Percentiles rank a stretch among this genome's conserved stretches.
Conservation (phyloP, 805 yeast species). For the Torulaspora delbrueckii region DNA sequence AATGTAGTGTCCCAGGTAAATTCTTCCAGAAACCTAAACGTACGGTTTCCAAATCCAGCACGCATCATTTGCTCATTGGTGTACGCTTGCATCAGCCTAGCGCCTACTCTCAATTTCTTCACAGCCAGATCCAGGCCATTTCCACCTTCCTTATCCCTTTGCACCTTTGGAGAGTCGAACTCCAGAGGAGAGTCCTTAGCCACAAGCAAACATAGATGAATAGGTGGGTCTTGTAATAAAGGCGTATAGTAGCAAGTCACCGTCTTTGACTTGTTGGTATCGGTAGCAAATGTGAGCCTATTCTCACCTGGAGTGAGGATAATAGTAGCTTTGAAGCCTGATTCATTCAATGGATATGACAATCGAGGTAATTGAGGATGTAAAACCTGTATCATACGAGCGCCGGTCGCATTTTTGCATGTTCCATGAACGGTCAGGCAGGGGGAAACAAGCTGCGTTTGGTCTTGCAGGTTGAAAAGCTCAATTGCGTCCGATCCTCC, state of each 20-base stretch:
- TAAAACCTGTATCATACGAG: conserved; percentile 42
- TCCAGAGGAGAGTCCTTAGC: conserved; percentile 69
- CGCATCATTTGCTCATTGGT: conserved; percentile 85
- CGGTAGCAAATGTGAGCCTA: conserved; percentile 45
- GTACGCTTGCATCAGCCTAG: conserved; percentile 83
- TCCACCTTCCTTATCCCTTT: conserved; percentile 48
- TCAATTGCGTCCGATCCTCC: conserved; percentile 19
- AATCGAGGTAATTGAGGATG: conserved; percentile 53
- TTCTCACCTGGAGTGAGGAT: conserved; percentile 71
- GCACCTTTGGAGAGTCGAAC: conserved; percentile 61
- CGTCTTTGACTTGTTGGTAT: conserved; percentile 35
- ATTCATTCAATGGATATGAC: conserved; percentile 61
- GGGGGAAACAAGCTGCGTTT: conserved; percentile 43
- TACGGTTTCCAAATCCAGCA: conserved; percentile 71
- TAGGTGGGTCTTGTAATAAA: conserved; percentile 58
- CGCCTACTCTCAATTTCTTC: conserved; percentile 71
- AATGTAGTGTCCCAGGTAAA: conserved; percentile 50
- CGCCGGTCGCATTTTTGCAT: conserved; percentile 17
- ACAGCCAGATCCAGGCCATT: conserved; percentile 67
- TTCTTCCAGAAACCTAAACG: conserved; percentile 72
- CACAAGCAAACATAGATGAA: conserved; percentile 73
- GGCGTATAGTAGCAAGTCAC: conserved; percentile 49
- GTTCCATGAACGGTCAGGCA: conserved; percentile 48
- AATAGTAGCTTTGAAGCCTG: conserved; percentile 69
- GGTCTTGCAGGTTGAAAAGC: conserved; percentile 34